Evolutionary conservation across 331 rosid species (phyloP), one percentile per base, ranked within the genome.

Genomic region (Pyrus hybrid): DNA sequence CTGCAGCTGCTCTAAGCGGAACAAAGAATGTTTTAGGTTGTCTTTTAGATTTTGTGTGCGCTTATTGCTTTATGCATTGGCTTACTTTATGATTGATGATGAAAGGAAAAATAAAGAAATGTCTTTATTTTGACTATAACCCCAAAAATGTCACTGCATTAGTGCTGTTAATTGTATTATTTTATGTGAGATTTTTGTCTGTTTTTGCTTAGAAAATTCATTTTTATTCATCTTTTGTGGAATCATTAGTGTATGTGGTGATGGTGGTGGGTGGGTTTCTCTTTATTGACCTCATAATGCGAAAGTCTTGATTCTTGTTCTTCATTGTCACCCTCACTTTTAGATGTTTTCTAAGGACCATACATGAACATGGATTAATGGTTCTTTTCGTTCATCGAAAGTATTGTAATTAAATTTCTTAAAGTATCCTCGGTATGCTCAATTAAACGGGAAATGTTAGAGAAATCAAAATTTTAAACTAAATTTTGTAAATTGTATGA

Each of bases 21-120:
- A 86, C 96, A 90, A 86, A 90, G 97, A 94, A 94, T 90, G 97
- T 92, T 94, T 90, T 79, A 85, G 96, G 81, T 87, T 67, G 87
- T 76, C 66, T 87, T 84, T 74, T 63, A 63, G 77, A 74, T 63
- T 43, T 22, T 93, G 56, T 93, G 89, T 85, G 87, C 66, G 85
- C 28, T 84, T 88, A 85, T 88, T 86, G 83, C 87, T 88, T 87
- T 89, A 84, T 89, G 91, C 81, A 85, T 83, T 83, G 91, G 82
- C 84, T 84, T 83, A 67, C 63, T 87, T 86, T 86, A 76, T 82
- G 81, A 84, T n/a, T 47, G 70, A 89, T 78, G 92, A 77, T 79
- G 86, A 77, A 78, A 69, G 3, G 77, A 68, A 77, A 76, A 84
- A 21, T 32, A 43, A 47, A 65, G 67, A 63, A 70, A 51, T 73